Evolutionary conservation across 441 rosid genomes (phyloP).

Genomic region (Populus hybrid): DNA sequence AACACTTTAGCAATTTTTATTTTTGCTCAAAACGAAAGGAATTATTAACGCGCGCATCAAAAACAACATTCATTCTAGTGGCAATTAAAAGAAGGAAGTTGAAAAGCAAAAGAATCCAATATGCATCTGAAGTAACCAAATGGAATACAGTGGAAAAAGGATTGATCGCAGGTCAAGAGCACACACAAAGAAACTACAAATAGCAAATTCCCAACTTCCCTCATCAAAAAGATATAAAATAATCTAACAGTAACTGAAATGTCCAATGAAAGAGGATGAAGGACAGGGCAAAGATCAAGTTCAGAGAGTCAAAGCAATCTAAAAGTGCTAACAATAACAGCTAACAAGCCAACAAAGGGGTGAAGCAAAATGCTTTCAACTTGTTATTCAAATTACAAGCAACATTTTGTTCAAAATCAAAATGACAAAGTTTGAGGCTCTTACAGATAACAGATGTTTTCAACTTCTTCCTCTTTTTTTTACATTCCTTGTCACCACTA

Average conservation of each 20-base stretch:
- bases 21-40: too few relatives aligned
- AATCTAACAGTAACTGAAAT: too few relatives aligned
- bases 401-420: background rate
- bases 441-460: constrained; percentile 41
- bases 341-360: background rate
- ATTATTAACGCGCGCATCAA: too few relatives aligned
- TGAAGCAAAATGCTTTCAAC: background rate
- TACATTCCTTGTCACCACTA: constrained; percentile 22
- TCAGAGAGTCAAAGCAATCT: background rate
- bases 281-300: background rate
- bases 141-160: background rate
- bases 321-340: background rate
- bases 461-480: constrained; percentile 43
- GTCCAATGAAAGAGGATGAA: background rate
- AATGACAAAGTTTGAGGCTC: constrained; percentile 16
- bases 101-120: background rate
- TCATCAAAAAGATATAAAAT: too few relatives aligned
- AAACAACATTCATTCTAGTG: background rate
- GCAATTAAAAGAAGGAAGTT: background rate
- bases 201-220: background rate
- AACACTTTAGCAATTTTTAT: too few relatives aligned
- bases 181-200: background rate
- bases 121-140: background rate
- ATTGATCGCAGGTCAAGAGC: background rate
- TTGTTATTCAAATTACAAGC: background rate